Percentiles rank a stretch among this genome's conserved stretches.
These are phyloP conservation scores for Candida corydali DNA, from an alignment of 805 yeast species.

Conservation along the genomic window DNA sequence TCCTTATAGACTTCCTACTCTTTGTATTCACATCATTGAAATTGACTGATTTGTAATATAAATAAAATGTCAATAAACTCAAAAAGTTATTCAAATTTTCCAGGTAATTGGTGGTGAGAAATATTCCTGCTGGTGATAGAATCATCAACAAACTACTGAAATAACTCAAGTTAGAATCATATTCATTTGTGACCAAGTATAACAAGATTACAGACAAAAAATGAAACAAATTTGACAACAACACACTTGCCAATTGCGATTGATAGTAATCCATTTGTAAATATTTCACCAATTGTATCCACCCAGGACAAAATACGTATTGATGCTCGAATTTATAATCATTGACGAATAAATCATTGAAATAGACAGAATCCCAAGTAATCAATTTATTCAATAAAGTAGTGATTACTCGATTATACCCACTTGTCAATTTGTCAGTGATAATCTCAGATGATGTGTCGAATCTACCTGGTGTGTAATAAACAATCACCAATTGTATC, in stretches of 20 bases:
- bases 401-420: neutral
- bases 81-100: constrained; percentile 68
- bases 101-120: constrained; percentile 68
- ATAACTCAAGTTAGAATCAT: constrained; percentile 21
- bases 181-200: constrained; percentile 41
- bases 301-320: constrained; percentile 78
- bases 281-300: constrained; percentile 53
- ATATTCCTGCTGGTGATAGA: constrained; percentile 78
- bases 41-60: constrained; percentile 39
- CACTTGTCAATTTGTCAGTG: constrained; percentile 12
- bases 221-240: constrained; percentile 44
- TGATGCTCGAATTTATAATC: constrained; percentile 76
- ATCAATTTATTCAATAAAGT: constrained; percentile 48
- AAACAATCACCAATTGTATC: constrained; percentile 34
- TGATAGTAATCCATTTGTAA: constrained; percentile 12
- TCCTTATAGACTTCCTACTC: constrained; percentile 17
- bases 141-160: constrained; percentile 44
- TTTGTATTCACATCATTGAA: constrained; percentile 14
- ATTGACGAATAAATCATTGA: constrained; percentile 50
- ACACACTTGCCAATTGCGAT: constrained; percentile 7
- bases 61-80: constrained; percentile 51
- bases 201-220: constrained; percentile 45
- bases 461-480: constrained; percentile 41
- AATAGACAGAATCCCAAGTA: constrained; percentile 86
- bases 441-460: constrained; percentile 46